phyloP scores from a whole-genome alignment of 805 yeast genomes.

The Nakazawaea wyomingensis region DNA sequence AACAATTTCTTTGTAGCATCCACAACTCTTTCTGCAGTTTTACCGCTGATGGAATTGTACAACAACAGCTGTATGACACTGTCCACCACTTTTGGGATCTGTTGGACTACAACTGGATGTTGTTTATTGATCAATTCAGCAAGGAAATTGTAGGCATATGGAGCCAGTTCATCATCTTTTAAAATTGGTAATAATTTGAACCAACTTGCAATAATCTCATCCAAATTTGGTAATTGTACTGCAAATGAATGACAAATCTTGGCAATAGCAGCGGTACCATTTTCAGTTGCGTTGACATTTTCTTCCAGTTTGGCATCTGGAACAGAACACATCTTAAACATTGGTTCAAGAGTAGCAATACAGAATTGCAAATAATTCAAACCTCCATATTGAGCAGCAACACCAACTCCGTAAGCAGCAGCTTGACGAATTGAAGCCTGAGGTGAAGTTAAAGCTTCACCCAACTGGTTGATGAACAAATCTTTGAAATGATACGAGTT shows the following conservation, averaged over 20 bases:
- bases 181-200: slow-evolving; percentile 73
- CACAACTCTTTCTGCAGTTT: slow-evolving; percentile 63
- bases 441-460: slow-evolving; percentile 60
- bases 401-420: slow-evolving; percentile 80
- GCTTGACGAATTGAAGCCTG: slow-evolving; percentile 80
- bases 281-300: slow-evolving; percentile 82
- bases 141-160: slow-evolving; percentile 73
- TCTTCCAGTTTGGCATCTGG: slow-evolving; percentile 87
- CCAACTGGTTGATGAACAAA: slow-evolving; percentile 55
- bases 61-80: slow-evolving; percentile 69
- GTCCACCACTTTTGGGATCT: slow-evolving; percentile 59
- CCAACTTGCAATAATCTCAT: slow-evolving; percentile 70
- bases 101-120: slow-evolving; percentile 52
- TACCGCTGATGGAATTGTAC: slow-evolving; percentile 63
- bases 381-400: slow-evolving; percentile 80
- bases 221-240: slow-evolving; percentile 51
- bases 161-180: slow-evolving; percentile 85
- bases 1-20: slow-evolving; percentile 59
- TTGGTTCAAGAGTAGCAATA: slow-evolving; percentile 64
- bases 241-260: slow-evolving; percentile 68
- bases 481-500: slow-evolving; percentile 60
- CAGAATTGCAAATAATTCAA: slow-evolving; percentile 54
- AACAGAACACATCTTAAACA: slow-evolving; percentile 64
- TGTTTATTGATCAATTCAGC: slow-evolving; percentile 63
- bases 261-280: slow-evolving; percentile 76